A percentile compares a stretch with the other conserved stretches of the same genome.
These are phyloP conservation scores for Kwoniella sp. DNA, from an alignment of 768 basidiomycete genomes.

Conservation along the genomic window DNA sequence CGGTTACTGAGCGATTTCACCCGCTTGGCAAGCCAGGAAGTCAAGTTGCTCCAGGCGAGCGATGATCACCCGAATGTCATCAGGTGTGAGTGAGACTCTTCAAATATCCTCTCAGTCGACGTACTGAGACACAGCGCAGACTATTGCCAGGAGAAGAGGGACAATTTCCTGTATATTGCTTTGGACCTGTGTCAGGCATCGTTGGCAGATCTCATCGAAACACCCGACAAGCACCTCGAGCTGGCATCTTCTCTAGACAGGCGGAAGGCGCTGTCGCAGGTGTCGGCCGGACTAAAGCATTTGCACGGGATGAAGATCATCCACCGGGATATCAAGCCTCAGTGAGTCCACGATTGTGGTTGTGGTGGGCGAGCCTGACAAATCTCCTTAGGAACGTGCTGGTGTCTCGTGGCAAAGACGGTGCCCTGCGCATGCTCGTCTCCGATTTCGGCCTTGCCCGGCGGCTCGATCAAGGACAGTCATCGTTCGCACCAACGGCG, in stretches of 20 bases:
- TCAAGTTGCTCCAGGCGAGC: constrained; percentile 87
- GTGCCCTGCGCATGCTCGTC: constrained; percentile 48
- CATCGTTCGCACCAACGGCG: constrained; percentile 83
- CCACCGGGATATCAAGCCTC: constrained; percentile 98
- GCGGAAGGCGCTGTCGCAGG: constrained; percentile 79
- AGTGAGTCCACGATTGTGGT: constrained; percentile 54
- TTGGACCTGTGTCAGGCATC: constrained; percentile 64
- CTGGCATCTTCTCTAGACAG: constrained; percentile 74
- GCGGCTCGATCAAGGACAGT: constrained; percentile 90
- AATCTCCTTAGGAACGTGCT: constrained; percentile 69
- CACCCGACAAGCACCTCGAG: constrained; percentile 57
- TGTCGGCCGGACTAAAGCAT: constrained; percentile 81
- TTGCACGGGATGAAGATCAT: constrained; percentile 90
- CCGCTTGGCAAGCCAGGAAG: constrained; percentile 87
- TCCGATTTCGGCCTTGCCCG: constrained; percentile 98
- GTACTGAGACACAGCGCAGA: no score
- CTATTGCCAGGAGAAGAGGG: constrained; percentile 91
- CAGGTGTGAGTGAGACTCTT: constrained; percentile 44
- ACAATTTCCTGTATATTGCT: constrained; percentile 94
- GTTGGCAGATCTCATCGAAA: constrained; percentile 51
- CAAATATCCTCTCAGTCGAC: no score
- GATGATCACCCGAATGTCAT: constrained; percentile 99
- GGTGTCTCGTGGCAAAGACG: constrained; percentile 66
- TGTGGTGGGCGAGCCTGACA: no score
- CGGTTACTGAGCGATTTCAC: constrained; percentile 92